phyloP scores from a whole-genome alignment of 2,329 filamentous ascomycete species.

The Cladosporium velox region DNA sequence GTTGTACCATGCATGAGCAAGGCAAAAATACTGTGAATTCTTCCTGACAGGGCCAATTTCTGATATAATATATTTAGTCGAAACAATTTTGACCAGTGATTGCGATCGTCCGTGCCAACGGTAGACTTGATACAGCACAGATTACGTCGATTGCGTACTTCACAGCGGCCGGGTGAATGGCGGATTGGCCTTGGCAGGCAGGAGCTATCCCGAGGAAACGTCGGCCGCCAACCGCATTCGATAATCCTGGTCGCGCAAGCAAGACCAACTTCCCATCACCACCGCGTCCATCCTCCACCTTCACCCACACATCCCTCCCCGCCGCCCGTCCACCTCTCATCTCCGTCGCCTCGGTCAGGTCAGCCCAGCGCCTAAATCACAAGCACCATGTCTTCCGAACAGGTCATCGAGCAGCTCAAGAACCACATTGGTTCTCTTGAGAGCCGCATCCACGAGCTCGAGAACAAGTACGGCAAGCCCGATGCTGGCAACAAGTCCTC shows the following conservation, averaged over 20 bases:
- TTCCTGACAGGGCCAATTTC: not conserved
- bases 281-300: constrained; percentile 4
- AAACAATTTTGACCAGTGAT: not conserved
- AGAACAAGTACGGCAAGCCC: constrained; percentile 42
- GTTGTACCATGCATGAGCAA: not conserved
- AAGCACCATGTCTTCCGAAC: constrained; percentile 19
- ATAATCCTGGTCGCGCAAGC: constrained; percentile 17
- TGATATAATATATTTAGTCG: not conserved
- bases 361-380: not conserved
- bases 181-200: constrained; percentile 1
- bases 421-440: constrained; percentile 82
- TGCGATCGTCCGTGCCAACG: constrained; percentile 7
- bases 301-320: constrained; percentile 6
- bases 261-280: constrained; percentile 15
- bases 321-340: constrained; percentile 13
- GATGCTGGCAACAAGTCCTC: constrained; percentile 2
- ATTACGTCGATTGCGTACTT: constrained; percentile 13
- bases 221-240: constrained; percentile 18
- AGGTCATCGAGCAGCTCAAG: constrained; percentile 71
- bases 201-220: constrained; percentile 3
- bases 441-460: constrained; percentile 80
- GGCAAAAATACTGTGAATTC: not conserved
- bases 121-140: not conserved
- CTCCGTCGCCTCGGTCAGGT: constrained; percentile 19
- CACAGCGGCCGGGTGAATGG: constrained; percentile 10